phyloP scores from a whole-genome alignment of 148 eudicot species.

The Rhododendron vialii region DNA sequence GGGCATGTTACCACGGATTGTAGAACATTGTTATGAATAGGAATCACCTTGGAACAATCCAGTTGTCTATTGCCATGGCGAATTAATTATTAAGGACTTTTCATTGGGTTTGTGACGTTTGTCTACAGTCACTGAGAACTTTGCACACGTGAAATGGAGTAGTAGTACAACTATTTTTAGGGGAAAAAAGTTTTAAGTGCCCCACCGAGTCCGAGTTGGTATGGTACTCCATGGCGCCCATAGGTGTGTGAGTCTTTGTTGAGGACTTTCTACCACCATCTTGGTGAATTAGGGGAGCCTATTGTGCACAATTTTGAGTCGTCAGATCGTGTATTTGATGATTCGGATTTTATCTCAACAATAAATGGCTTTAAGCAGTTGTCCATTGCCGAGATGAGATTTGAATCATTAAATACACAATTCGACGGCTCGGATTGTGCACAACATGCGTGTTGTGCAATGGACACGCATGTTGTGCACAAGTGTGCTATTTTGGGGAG shows the following conservation, averaged over 20 bases:
- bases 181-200: background rate
- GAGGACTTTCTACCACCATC: background rate
- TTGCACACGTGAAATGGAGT: background rate
- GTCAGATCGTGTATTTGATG: too few relatives aligned
- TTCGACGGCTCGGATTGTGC: rapidly evolving
- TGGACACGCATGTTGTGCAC: too few relatives aligned
- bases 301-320: too few relatives aligned
- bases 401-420: rapidly evolving
- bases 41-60: background rate
- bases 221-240: background rate
- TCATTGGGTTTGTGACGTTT: background rate
- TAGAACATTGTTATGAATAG: background rate
- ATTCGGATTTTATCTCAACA: too few relatives aligned
- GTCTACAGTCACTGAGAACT: background rate
- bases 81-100: background rate
- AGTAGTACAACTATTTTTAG: too few relatives aligned
- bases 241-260: background rate
- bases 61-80: background rate
- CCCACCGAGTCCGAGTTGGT: background rate
- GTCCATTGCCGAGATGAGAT: too few relatives aligned
- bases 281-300: too few relatives aligned
- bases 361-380: too few relatives aligned
- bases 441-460: too few relatives aligned
- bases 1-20: background rate
- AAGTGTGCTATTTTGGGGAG: background rate